Percentiles rank a stretch among this genome's conserved stretches.
Evolutionary conservation across 2,329 filamentous ascomycete genomes (phyloP).

Genomic region (Purpureocillium lavendulum): DNA sequence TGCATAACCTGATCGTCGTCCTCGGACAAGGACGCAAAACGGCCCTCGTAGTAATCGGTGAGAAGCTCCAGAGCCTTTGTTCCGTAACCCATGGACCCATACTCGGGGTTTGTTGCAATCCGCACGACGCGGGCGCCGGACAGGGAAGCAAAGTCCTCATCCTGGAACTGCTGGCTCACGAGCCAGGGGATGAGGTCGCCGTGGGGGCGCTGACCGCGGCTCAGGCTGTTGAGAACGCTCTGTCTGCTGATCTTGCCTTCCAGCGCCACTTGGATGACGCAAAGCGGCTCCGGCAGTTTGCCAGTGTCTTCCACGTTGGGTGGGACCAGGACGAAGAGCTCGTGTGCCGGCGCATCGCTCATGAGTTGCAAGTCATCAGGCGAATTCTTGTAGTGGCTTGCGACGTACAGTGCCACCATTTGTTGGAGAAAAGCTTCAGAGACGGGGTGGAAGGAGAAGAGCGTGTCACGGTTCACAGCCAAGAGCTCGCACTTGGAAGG

Average conservation of each 20-base stretch:
- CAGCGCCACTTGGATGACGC: conserved; percentile 86
- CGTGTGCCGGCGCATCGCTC: conserved; percentile 94
- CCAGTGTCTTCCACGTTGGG: conserved; percentile 71
- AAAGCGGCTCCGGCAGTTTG: conserved; percentile 83
- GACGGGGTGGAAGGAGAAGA: conserved; percentile 96
- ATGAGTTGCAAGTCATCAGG: conserved; percentile 97
- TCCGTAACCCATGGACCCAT: conserved; percentile 87
- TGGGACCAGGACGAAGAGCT: conserved; percentile 88
- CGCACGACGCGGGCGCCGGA: conserved; percentile 88
- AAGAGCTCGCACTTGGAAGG: conserved; percentile 87
- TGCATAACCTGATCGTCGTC: conserved; percentile 44
- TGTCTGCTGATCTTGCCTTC: conserved; percentile 93
- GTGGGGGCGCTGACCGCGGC: conserved; percentile 77
- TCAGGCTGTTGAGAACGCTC: conserved; percentile 84
- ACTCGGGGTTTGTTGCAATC: conserved; percentile 95
- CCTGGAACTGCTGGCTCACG: conserved; percentile 95
- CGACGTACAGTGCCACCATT: conserved; percentile 96
- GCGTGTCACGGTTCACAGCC: conserved; percentile 89
- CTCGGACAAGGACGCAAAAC: conserved; percentile 79
- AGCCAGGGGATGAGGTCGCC: conserved; percentile 97
- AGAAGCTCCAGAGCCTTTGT: conserved; percentile 81
- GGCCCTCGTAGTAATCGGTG: conserved; percentile 88
- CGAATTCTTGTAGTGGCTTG: conserved; percentile 96
- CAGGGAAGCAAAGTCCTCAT: conserved; percentile 88
- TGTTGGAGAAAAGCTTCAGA: conserved; percentile 96